Percentiles rank a stretch among this genome's conserved stretches.
phyloP scores from a whole-genome alignment of 1,284 basidiomycete species.

The Ustilago sp. region DNA sequence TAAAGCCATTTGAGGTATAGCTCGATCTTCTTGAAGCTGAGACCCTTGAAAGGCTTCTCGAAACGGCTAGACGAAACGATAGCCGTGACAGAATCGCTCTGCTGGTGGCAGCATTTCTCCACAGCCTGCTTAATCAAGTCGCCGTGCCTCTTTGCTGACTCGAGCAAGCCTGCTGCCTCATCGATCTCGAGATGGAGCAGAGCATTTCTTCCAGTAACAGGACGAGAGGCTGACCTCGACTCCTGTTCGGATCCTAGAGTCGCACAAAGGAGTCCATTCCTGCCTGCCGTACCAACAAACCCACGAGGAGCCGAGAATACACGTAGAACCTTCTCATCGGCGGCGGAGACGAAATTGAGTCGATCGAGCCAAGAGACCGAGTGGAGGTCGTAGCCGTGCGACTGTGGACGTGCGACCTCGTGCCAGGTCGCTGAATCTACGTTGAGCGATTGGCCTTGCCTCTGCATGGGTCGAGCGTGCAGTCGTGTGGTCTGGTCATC shows the following conservation, averaged over 20 bases:
- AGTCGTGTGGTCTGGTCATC: constrained; percentile 66
- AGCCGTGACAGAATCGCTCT: constrained; percentile 33
- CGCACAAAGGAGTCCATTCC: constrained; percentile 38
- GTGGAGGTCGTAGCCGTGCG: constrained; percentile 66
- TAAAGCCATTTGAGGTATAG: constrained; percentile 62
- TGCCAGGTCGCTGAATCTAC: constrained; percentile 52
- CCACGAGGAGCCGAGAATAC: constrained; percentile 63
- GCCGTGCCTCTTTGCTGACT: constrained; percentile 34
- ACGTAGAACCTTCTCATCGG: constrained; percentile 68
- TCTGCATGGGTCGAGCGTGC: constrained; percentile 46
- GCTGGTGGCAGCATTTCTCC: constrained; percentile 16
- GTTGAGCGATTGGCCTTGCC: constrained; percentile 15
- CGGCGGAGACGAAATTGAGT: constrained; percentile 64
- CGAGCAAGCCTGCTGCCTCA: constrained; percentile 17
- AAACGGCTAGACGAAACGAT: constrained; percentile 42
- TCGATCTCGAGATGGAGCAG: constrained; percentile 30
- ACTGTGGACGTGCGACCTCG: constrained; percentile 67
- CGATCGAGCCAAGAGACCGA: constrained; percentile 63
- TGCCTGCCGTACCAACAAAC: constrained; percentile 58
- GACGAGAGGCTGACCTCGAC: constrained; percentile 29
- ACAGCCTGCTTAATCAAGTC: constrained; percentile 45
- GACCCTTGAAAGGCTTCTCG: constrained; percentile 13
- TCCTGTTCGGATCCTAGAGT: constrained; percentile 40
- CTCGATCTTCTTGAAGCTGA: constrained; percentile 56
- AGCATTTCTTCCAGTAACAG: constrained; percentile 6